Base-by-base conservation (phyloP, 2,329 filamentous ascomycete species). In the Nigrograna mackinnonii region DNA sequence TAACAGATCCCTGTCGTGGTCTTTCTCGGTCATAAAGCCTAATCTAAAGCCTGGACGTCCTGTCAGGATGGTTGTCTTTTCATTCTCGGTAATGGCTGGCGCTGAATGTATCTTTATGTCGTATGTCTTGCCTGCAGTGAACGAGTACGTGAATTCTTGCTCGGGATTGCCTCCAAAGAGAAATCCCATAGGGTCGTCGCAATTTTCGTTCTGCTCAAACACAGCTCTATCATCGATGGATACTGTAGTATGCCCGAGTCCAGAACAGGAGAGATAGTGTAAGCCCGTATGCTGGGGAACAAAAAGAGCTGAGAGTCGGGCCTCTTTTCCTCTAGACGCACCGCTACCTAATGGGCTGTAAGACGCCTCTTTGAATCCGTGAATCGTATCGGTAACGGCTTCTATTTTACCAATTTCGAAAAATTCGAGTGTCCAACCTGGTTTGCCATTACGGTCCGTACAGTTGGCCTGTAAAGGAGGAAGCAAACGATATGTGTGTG, bases 91-190 rank as follows among this genome's bases (percentile, higher is more conserved):
- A 6, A 19, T 37, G 5, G 28, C 31, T 54, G 84, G 77, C 11
- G 82, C 74, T 17, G 87, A 75, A 50, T 84, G 75, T 20, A 85
- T 75, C 1, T 79, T 70, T 47, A 81, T 77, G 38, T 77, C 56
- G 69, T 87, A 87, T 1, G 73, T 72, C 50, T 81, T 72, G 7
- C 80, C 83, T 53, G 79, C 79, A 46, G 78, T 77, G 40, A 88
- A 73, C 4, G 77, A 63, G 41, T 82, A 76, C 2, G 68, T 71
- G 11, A 83, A 83, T 35, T 78, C 77, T 51, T 86, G 80, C 60
- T 89, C 85, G 3, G 77, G 69, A 0, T 83, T 87, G 2, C 79
- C 84, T n/a, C 74, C 75, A 14, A 84, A 82, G 47, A 86, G 84
- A 71, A 87, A 87, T 4, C 79, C 78, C 34, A 83, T 79, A 11